These are phyloP conservation scores for Rhizophora mangle DNA, from an alignment of 345 rosid genomes.

Conservation along the genomic window DNA sequence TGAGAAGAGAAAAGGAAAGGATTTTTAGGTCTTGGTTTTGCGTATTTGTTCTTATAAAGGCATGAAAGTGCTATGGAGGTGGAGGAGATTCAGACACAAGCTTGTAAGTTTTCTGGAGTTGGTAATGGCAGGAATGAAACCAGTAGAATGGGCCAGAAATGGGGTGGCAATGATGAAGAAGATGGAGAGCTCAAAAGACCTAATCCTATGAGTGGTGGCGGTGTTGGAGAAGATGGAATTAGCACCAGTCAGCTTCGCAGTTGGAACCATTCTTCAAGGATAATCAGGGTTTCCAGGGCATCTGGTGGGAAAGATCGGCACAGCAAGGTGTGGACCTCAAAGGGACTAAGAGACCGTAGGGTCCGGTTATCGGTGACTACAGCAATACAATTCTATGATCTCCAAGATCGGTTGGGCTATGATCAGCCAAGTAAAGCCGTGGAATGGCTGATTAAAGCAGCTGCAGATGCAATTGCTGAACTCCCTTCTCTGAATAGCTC, in stretches of 20 bases:
- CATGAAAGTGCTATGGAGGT: slow-evolving; percentile 87
- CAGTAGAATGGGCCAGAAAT: slow-evolving; percentile 35
- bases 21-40: slow-evolving; percentile 15
- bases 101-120: slow-evolving; percentile 53
- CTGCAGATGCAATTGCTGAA: slow-evolving; percentile 75
- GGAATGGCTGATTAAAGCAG: slow-evolving; percentile 91
- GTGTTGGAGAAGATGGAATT: slow-evolving; percentile 5
- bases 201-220: slow-evolving; percentile 16
- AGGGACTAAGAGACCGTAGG: slow-evolving; percentile 84
- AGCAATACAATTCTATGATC: slow-evolving; percentile 88
- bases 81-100: slow-evolving; percentile 66
- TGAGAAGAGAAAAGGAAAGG: slow-evolving; percentile 11
- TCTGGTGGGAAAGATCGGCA: slow-evolving; percentile 98
- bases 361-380: slow-evolving; percentile 87
- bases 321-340: slow-evolving; percentile 94
- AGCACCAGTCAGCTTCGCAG: slow-evolving; percentile 45
- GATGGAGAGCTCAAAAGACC: slow-evolving; percentile 49
- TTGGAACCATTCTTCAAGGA: slow-evolving; percentile 75
- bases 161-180: slow-evolving; percentile 41
- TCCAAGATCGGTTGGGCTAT: slow-evolving; percentile 88
- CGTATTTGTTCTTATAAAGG: slow-evolving; percentile 36
- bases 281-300: slow-evolving; percentile 93
- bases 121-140: slow-evolving; percentile 41
- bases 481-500: slow-evolving; percentile 71
- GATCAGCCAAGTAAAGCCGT: slow-evolving; percentile 99